Base-by-base conservation (phyloP, 805 yeast species). In the Monosporozyma servazzii region DNA sequence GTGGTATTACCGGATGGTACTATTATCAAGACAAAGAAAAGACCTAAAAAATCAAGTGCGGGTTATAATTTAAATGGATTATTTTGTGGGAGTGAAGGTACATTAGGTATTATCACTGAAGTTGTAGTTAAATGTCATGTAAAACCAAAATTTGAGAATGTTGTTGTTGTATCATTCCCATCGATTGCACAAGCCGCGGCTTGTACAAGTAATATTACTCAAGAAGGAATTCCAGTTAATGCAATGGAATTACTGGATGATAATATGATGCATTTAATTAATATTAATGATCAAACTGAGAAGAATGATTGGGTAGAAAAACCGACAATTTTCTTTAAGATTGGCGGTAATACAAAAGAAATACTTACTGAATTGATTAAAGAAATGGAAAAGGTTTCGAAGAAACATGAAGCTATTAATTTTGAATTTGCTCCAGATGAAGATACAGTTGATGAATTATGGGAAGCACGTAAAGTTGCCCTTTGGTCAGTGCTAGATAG, bases 1-100 rank as follows among this genome's bases (percentile, higher is more conserved):
- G 86, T 86, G 21, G 93, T 86, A 6, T 67, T 86, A 45, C 86
- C 93, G 13, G 95, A 86, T 66, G 95, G 95, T 2, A 81, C 89
- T 1, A 70, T 86, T 33, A 72, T 86, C 47, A 86, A 83, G 68
- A 86, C 95, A 1, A 79, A 77, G 57, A 72, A 91, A 61, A 74
- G 93, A 63, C 90, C 93, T 3, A 75, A 86, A 59, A 86, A 86
- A 58, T 78, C 89, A 2, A 76, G 86, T 55, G 90, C 91, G 8
- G 95, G 95, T 11, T 86, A 86, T 62, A 85, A 84, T 59, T 71
- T 86, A 63, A 86, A 86, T 47, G 82, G 84, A n/a, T 65, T 86
- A 53, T 84, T 86, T 61, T 72, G 82, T 48, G 93, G 95, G 0
- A 75, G 84, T 44, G 93, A 86, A 59, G 93, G 95, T 7, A 86